phyloP scores from a whole-genome alignment of 2,329 filamentous ascomycete species.

The Uncinocarpus reesii region DNA sequence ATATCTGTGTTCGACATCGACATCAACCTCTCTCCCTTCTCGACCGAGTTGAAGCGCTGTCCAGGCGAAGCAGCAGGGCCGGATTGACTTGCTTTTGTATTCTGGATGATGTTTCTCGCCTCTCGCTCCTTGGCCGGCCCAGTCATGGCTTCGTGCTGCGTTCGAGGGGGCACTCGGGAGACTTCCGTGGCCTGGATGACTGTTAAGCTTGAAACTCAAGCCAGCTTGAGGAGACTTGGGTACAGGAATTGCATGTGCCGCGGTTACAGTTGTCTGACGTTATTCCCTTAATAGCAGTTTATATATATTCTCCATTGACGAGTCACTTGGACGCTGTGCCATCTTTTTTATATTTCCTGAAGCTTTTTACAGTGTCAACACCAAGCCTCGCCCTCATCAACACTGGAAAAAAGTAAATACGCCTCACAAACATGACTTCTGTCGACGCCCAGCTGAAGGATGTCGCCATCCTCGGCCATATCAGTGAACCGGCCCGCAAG shows the following conservation, averaged over 20 bases:
- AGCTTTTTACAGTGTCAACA: neutral
- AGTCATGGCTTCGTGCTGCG: slow-evolving; percentile 3
- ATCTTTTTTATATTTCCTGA: neutral
- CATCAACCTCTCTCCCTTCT: neutral
- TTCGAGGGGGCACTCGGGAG: slow-evolving; percentile 8
- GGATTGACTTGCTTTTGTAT: neutral
- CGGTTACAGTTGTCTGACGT: slow-evolving; percentile 12
- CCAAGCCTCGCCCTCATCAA: too few species aligned
- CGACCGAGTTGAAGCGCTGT: neutral
- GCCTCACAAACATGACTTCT: slow-evolving; percentile 50
- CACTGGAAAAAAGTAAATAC: too few species aligned
- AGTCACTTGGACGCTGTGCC: neutral
- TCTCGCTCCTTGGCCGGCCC: slow-evolving; percentile 7
- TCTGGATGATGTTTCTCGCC: neutral
- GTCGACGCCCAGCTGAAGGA: slow-evolving; percentile 73
- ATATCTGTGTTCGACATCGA: neutral
- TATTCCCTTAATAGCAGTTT: neutral
- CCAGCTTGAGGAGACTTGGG: slow-evolving; percentile 3
- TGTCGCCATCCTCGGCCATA: slow-evolving; percentile 70
- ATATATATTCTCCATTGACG: neutral
- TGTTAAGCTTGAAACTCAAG: slow-evolving; percentile 12
- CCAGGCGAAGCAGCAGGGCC: neutral
- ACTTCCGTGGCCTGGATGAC: slow-evolving; percentile 13
- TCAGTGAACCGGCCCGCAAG: slow-evolving; percentile 72
- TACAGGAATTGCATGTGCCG: slow-evolving; percentile 16